Evolutionary conservation across 306 rosid genomes (phyloP), one percentile per base, ranked within the genome.

Genomic region (Cucurbita pepo): DNA sequence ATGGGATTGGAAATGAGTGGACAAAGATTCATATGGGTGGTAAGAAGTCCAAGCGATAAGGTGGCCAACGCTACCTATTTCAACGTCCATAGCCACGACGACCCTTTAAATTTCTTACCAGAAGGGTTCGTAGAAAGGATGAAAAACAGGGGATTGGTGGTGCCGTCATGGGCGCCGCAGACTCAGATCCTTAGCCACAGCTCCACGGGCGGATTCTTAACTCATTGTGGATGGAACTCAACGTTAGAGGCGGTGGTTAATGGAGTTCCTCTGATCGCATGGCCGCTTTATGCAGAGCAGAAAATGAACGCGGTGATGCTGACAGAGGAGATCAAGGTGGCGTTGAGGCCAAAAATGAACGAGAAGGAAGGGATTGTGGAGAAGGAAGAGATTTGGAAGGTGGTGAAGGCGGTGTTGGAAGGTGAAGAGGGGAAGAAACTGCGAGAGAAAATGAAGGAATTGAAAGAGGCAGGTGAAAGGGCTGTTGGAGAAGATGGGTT

Each of bases 211-310:
- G 97, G 88, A 43, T 90, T 92, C 78, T 43, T 92, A 0, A 88
- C 82, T 10, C 97, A 92, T 10, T 92, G 97, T 7, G 97, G 97
- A 0, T 92, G 97, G 97, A 92, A 91, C 45, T 91, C 97, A 0
- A 8, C 78, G 0, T 82, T 89, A 0, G 97, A 91, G 67, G 82
- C 89, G 2, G 83, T 88, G 3, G 86, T 78, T 0, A 78, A 71
- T 19, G 97, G 96, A 2, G 81, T 91, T 16, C 96, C 97, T 0
- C 56, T 89, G 0, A 56, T 91, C 16, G 91, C 84, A 0, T 91
- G 97, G 97, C 97, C 97, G 0, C 87, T 91, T 2, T 91, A 7
- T 11, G 96, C 96, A 0, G 97, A 91, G 51, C 97, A 91, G 30
- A 89, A 57, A 55, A 90, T 88, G 91, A 92, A 92, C 25, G 96